These are phyloP conservation scores for Colletotrichum echinochloae DNA, from an alignment of 2,329 filamentous ascomycete species.

Conservation along the genomic window DNA sequence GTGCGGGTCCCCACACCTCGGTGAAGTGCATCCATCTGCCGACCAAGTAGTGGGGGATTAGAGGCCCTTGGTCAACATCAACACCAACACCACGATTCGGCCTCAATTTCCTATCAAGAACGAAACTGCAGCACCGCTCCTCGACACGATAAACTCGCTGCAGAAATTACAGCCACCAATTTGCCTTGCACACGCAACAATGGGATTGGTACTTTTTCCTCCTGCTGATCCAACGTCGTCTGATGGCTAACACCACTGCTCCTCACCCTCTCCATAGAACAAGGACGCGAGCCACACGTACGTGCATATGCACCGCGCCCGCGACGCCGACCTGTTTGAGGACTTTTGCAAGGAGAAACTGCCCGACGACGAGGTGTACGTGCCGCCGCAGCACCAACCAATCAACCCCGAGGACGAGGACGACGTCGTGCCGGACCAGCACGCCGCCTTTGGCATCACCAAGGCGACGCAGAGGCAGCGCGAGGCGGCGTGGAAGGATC, in stretches of 20 bases:
- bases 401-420: conserved; percentile 91
- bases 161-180: not conserved
- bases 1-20: not conserved
- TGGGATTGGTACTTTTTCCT: conserved; percentile 22
- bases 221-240: not conserved
- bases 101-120: not conserved
- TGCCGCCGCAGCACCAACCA: conserved; percentile 83
- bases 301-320: conserved; percentile 78
- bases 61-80: conserved; percentile 11
- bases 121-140: not conserved
- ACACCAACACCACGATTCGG: conserved; percentile 13
- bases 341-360: conserved; percentile 77
- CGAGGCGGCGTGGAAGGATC: conserved; percentile 83
- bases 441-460: conserved; percentile 88
- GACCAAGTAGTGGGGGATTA: conserved; percentile 4
- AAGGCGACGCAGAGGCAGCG: conserved; percentile 78
- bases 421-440: conserved; percentile 88
- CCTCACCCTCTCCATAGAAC: conserved; percentile 57
- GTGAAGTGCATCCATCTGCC: no score
- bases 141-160: not conserved
- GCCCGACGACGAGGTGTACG: conserved; percentile 83
- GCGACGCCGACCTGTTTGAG: conserved; percentile 83
- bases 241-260: not conserved
- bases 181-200: not conserved
- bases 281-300: conserved; percentile 83